A percentile compares a stretch with the other conserved stretches of the same genome.
Conservation (phyloP, 805 yeast genomes). For the Candida morakotiae region DNA sequence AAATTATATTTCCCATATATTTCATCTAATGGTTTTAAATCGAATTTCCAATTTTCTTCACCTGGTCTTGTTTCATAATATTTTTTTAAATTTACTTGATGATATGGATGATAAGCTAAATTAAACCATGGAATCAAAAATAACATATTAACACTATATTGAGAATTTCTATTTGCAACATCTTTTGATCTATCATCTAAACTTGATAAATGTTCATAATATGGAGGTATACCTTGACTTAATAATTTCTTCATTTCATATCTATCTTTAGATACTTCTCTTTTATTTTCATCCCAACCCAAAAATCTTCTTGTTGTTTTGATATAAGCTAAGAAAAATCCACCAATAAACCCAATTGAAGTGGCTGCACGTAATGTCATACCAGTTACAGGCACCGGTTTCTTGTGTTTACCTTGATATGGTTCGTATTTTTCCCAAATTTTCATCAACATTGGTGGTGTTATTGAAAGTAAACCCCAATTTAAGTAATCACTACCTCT, state of each 20-base stretch:
- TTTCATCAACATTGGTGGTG: constrained; percentile 38
- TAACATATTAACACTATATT: constrained; percentile 57
- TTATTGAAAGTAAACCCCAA: constrained; percentile 41
- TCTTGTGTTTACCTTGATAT: constrained; percentile 35
- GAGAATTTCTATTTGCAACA: constrained; percentile 73
- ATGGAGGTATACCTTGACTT: constrained; percentile 62
- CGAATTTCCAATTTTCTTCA: constrained; percentile 55
- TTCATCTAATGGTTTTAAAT: constrained; percentile 47
- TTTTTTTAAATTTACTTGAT: constrained; percentile 66
- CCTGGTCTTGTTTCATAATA: constrained; percentile 57
- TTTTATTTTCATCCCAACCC: constrained; percentile 69
- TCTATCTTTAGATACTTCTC: constrained; percentile 71
- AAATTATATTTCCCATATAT: constrained; percentile 33
- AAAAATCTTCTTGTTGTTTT: constrained; percentile 68
- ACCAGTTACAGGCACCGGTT: constrained; percentile 50
- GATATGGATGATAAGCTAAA: constrained; percentile 74
- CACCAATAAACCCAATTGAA: constrained; percentile 64
- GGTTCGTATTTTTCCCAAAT: constrained; percentile 44
- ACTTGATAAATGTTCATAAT: constrained; percentile 50
- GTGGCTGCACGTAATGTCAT: constrained; percentile 56
- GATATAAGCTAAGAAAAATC: constrained; percentile 68
- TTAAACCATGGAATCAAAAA: constrained; percentile 80
- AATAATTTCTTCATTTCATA: constrained; percentile 66
- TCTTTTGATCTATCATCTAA: constrained; percentile 69
- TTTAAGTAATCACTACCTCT: constrained; percentile 61